Conservation (phyloP, 352 stramenopile species). For the Thalassiosira allenii region DNA sequence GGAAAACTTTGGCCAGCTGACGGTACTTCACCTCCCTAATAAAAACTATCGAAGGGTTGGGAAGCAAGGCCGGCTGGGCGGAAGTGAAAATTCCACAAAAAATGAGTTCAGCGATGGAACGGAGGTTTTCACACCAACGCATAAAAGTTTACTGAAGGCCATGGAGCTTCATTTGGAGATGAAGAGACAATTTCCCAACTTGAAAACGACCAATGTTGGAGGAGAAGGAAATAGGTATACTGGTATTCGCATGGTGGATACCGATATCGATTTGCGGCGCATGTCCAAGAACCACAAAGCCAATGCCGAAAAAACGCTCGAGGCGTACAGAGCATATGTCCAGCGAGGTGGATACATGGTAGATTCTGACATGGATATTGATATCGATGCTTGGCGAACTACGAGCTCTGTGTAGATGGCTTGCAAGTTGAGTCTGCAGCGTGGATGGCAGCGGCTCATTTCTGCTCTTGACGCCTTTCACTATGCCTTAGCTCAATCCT, state of each 20-base stretch:
- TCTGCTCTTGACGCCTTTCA: no score
- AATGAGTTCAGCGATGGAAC: constrained; percentile 65
- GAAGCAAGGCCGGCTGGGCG: constrained; percentile 57
- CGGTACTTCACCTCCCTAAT: constrained; percentile 64
- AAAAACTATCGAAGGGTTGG: constrained; percentile 69
- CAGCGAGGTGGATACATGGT: constrained; percentile 56
- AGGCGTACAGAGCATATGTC: constrained; percentile 51
- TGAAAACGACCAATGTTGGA: constrained; percentile 41
- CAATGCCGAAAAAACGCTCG: constrained; percentile 31
- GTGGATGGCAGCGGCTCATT: no score
- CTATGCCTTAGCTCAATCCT: no score
- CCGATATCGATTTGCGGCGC: constrained; percentile 31
- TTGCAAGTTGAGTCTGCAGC: no score
- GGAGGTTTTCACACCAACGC: constrained; percentile 44
- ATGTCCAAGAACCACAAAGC: constrained; percentile 36
- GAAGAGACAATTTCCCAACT: constrained; percentile 51
- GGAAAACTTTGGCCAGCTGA: constrained; percentile 65
- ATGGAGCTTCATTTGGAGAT: constrained; percentile 59
- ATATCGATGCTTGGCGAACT: constrained; percentile 54
- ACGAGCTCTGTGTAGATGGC: no score
- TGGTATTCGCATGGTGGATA: constrained; percentile 59
- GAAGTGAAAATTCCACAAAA: constrained; percentile 45
- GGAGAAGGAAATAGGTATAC: constrained; percentile 46
- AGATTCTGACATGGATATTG: constrained; percentile 59
- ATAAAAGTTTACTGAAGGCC: constrained; percentile 47